Base-by-base conservation (phyloP, 2,329 filamentous ascomycete genomes). In the Neopestalotiopsis sp. region DNA sequence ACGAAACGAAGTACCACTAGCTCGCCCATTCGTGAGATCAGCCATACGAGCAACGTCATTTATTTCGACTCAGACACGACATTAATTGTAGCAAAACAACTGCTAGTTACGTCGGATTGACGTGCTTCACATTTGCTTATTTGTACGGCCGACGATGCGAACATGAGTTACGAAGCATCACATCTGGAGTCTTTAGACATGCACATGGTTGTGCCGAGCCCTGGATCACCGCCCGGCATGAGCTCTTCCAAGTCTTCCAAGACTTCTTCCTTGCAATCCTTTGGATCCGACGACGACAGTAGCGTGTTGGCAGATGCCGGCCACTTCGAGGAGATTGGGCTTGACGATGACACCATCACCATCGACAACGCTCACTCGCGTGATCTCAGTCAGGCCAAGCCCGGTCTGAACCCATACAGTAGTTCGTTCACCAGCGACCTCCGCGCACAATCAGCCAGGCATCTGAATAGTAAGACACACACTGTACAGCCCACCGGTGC, bases 301-400 rank as follows among this genome's bases (percentile, higher is more conserved):
- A 89, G 87, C 73, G 87, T 90, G 65, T 83, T 93, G 61, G 87
- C 90, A 66, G 93, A 97, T 77, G 88, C 92, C 69, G 90, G 90
- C 72, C 91, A 98, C 79, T 98, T 98, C 76, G 95, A 98, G 79
- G 95, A 98, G 73, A 97, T 98, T 78, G 94, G 92, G 13, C 89
- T 98, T 38, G 92, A 94, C 70, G 91, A 93, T 74, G 91, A 94
- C 71, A 85, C 86, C 49, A 72, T 77, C 65, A 74, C 80, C 17
- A 68, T 76, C 40, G 77, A 80, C 63, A 73, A 77, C 28, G 75
- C 78, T 28, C 76, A 80, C 61, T 75, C 79, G 34, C 77, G 79
- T 61, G 74, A 80, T 61, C 68, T 78, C 17, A 69, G 20, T 49
- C 78, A 80, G 67, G 70, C 78, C 69, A 84, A 82, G 73, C 72